These are phyloP conservation scores for Neurospora cerealis DNA, from an alignment of 495 filamentous ascomycete genomes.

Conservation along the genomic window DNA sequence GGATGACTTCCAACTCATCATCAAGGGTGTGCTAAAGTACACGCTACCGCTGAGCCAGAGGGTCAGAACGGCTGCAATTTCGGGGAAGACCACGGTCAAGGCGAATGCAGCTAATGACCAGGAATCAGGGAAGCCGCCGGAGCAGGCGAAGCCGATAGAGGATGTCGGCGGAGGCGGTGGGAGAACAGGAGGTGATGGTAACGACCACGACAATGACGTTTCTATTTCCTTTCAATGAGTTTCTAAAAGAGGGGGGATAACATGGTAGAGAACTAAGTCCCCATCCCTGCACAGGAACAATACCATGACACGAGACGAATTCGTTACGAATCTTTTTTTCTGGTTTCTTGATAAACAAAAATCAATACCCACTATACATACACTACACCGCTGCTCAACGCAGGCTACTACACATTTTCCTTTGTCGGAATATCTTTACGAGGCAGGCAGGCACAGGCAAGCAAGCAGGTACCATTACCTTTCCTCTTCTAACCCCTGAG, in stretches of 20 bases:
- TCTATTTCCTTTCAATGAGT: neutral
- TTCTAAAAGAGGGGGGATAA: neutral
- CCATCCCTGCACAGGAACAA: neutral
- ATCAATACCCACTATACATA: neutral
- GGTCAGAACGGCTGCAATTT: constrained; percentile 43
- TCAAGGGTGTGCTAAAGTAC: constrained; percentile 84
- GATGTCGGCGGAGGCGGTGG: neutral
- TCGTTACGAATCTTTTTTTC: neutral
- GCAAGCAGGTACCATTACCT: neutral
- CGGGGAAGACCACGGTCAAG: constrained; percentile 40
- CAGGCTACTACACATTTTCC: neutral
- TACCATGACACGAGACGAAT: neutral
- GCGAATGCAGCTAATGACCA: constrained; percentile 38
- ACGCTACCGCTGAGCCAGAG: constrained; percentile 71
- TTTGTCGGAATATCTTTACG: neutral
- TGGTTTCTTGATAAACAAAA: neutral
- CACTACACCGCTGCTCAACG: neutral
- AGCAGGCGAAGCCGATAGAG: neutral
- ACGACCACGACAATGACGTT: neutral
- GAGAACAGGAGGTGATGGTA: neutral
- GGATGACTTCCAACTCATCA: constrained; percentile 84
- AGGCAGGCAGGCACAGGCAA: neutral
- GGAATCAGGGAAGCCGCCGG: neutral
- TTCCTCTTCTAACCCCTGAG: neutral
- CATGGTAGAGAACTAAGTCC: neutral